Evolutionary conservation across 2,329 filamentous ascomycete genomes (phyloP).

Genomic region (Plectosphaerella plurivora): DNA sequence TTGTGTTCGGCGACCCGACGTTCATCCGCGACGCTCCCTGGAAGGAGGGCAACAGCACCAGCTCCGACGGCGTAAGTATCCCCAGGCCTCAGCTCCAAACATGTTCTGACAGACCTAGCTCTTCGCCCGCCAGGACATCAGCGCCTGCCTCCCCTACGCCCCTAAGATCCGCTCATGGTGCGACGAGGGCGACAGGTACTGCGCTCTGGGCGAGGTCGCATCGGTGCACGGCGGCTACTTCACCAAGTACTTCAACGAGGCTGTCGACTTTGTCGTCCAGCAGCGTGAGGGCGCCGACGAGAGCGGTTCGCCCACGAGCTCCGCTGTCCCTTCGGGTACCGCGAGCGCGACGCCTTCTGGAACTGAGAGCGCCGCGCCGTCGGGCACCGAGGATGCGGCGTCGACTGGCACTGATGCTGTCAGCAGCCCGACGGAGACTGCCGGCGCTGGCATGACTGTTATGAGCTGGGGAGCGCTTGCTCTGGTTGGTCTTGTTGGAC

Average conservation of each 20-base stretch:
- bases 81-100: neutral
- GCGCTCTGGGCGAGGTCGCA: constrained; percentile 23
- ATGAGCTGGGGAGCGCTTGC: neutral
- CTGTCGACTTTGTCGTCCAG: constrained; percentile 28
- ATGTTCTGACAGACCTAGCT: constrained; percentile 19
- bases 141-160: constrained; percentile 28
- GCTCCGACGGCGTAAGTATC: constrained; percentile 27
- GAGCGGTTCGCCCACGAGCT: neutral
- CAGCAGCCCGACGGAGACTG: too few relatives aligned
- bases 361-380: neutral
- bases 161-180: constrained; percentile 33
- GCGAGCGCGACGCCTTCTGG: neutral
- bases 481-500: neutral
- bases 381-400: neutral
- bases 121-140: constrained; percentile 28
- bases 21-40: constrained; percentile 29
- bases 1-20: constrained; percentile 36
- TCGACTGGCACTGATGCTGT: too few relatives aligned
- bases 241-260: constrained; percentile 24
- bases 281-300: constrained; percentile 19
- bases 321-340: neutral
- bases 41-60: constrained; percentile 29
- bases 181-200: constrained; percentile 36
- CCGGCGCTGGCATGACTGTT: neutral
- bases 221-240: constrained; percentile 31